Evolutionary conservation across 192 early-diverging fungal genomes (phyloP), one percentile per base, ranked within the genome.

Genomic region (Chytriomyces sp.): DNA sequence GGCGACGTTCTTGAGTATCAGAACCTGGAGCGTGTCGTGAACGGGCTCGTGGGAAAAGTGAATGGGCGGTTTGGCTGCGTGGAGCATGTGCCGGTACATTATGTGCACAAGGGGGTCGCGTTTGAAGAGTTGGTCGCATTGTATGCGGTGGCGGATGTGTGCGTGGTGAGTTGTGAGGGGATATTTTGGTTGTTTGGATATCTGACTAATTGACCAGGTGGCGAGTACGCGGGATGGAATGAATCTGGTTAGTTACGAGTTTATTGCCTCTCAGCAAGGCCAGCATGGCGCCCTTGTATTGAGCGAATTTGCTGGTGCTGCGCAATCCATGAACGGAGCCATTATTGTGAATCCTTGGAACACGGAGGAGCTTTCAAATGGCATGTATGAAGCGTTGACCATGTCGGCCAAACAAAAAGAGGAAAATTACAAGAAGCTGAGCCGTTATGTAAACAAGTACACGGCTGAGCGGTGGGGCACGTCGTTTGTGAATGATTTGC

Each of bases 321-420:
- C 97, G 6, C 98, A 99, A 82, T 95, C 93, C 34, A 82, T 99
- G 40, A 96, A 98, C 78, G 97, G 95, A 17, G 92, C 98, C 2
- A 87, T 99, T 31, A 94, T 99, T 76, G 93, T 99, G 64, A 99
- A 99, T 81, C 96, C 98, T 33, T 99, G 98, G 98, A 98, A 97
- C 80, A 99, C 93, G 0, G 95, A 94, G 63, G 97, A 98, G 61
- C 83, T 99, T 10, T 85, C 96, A 2, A 86, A 90, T 39, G 95
- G 91, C 4, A 90, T 98, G 73, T 78, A 92, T 75, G 91, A 92
- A 41, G 98, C 98, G 3, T 91, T 99, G 28, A 91, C 91, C 0
- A 98, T 98, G 98, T 79, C 93, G 1, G 87, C 92, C 2, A 90
- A 91, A 39, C 77, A 86, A 54, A 86, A 93, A 53, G 88, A 90